Conservation (phyloP, 352 stramenopile species). For the Peronospora destructor region DNA sequence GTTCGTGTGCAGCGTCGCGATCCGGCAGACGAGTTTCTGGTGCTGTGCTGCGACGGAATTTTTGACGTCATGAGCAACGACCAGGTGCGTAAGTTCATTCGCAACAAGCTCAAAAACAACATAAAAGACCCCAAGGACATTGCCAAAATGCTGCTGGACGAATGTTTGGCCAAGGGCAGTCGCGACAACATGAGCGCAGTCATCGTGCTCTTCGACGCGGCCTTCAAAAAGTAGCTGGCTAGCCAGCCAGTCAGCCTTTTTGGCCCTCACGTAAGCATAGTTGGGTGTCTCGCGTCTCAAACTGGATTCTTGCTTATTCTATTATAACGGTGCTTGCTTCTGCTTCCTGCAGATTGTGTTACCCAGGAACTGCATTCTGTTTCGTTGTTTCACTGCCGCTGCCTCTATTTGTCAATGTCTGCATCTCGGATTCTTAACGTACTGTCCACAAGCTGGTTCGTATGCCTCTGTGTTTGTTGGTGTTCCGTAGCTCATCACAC, state of each 20-base stretch:
- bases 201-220: slow-evolving; percentile 66
- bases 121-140: slow-evolving; percentile 53
- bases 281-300: background rate
- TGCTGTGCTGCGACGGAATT: slow-evolving; percentile 91
- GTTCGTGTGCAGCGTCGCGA: slow-evolving; percentile 68
- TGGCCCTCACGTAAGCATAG: slow-evolving; percentile 7
- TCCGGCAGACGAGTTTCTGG: slow-evolving; percentile 86
- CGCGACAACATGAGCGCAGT: slow-evolving; percentile 86
- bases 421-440: too few species aligned
- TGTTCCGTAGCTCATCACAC: too few species aligned
- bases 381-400: background rate
- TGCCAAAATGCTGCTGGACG: slow-evolving; percentile 70
- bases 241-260: slow-evolving; percentile 11
- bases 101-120: slow-evolving; percentile 55
- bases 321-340: slow-evolving; percentile 19
- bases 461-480: too few species aligned
- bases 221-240: slow-evolving; percentile 29
- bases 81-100: slow-evolving; percentile 88
- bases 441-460: too few species aligned
- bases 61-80: slow-evolving; percentile 94
- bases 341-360: slow-evolving; percentile 9
- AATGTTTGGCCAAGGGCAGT: slow-evolving; percentile 73
- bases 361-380: background rate
- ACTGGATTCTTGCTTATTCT: slow-evolving; percentile 20
- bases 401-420: background rate